Conservation (phyloP, 139 green algal genomes). For the Coccomyxa sp. region DNA sequence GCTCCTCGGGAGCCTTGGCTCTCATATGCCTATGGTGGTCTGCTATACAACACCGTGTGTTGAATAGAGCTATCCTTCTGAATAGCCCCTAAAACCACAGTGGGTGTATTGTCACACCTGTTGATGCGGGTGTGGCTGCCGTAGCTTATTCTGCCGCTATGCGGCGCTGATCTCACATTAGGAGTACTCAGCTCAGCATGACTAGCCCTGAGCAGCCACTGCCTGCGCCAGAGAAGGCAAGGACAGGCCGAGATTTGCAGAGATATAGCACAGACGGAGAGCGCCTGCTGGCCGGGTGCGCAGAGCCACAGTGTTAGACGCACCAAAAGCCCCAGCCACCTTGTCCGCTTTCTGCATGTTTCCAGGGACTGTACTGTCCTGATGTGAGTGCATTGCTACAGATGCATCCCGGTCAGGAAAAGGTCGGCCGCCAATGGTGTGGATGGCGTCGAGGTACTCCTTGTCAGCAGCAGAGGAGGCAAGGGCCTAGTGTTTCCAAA, state of each 20-base stretch:
- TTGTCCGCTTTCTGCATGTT: background rate
- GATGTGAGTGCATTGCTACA: constrained; percentile 20
- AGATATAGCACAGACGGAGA: constrained; percentile 54
- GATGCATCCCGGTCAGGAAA: constrained; percentile 77
- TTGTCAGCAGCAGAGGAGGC: constrained; percentile 70
- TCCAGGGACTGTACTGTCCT: background rate
- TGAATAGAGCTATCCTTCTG: no score
- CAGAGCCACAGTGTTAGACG: background rate
- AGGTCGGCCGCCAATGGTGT: constrained; percentile 3
- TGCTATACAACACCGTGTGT: no score
- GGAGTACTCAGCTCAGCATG: no score
- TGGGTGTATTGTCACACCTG: no score
- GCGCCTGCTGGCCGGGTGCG: constrained; percentile 65
- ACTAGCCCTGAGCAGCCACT: no score
- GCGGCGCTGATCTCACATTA: no score
- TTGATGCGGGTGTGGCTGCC: no score
- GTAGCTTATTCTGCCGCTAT: no score
- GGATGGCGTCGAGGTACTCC: constrained; percentile 53
- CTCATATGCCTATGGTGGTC: no score
- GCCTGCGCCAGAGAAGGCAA: constrained; percentile 13
- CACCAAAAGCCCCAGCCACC: background rate
- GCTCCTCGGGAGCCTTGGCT: no score
- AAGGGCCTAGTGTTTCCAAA: constrained; percentile 84
- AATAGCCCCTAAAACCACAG: no score
- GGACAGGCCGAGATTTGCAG: constrained; percentile 56